Base-by-base conservation (phyloP, 176 grass and related monocot genomes). In the Areca catechu region DNA sequence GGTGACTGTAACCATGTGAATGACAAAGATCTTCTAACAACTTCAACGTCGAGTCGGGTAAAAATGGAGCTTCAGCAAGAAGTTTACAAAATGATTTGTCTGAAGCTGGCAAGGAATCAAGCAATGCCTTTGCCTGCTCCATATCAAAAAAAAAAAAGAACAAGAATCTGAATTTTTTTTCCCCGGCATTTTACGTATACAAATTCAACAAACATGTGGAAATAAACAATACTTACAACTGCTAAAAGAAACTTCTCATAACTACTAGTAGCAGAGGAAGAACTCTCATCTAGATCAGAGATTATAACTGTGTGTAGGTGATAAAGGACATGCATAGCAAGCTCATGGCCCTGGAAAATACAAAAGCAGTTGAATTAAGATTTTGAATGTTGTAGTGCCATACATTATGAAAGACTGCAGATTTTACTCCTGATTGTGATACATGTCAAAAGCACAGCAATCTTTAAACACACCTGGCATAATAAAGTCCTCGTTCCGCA, bases 181-280 rank as follows among this genome's bases (percentile, higher is more conserved):
- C 34, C 34, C 12, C 14, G 34, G 3, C 9, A 43, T 43, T 43
- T 43, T 43, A 43, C 10, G 0, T 9, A 29, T 62, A 80, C 17
- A 69, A 47, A 64, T 51, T 10, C 20, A 60, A 59, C 6, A 19
- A 24, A 48, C 24, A 75, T 47, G 69, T 25, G 53, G 43, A n/a
- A 68, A 50, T 58, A 83, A 24, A 18, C 60, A 64, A 59, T 76
- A 60, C 83, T 96, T 73, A 96, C 91, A 74, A 98, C 68, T 83
- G 84, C 88, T 37, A 85, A 71, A 72, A 98, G 86, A 75, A 98
- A 98, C 52, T 83, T 85, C 73, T 98, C 94, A 7, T 98, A 98
- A 75, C 75, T 50, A 69, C 75, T 74, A 56, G 79, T 73, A 78
- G 67, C 59, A 50, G 60, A 77, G 55, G 54, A 53, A 53, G 78